Evolutionary conservation across 306 rosid species (phyloP).

Genomic region (Vigna nakashimae): DNA sequence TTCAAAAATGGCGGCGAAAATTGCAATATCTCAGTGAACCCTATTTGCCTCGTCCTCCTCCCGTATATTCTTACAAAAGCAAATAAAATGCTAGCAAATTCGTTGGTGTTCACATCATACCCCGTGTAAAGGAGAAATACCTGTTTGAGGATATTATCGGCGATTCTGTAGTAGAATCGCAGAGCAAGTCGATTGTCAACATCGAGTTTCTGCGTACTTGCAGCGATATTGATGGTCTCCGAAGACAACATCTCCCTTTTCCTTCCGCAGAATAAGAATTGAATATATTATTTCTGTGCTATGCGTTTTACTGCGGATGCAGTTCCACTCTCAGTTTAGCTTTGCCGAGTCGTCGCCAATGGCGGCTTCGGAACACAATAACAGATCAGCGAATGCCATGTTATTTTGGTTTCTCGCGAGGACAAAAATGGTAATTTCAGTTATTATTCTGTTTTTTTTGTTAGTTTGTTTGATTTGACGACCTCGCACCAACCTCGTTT

Average conservation of each 20-base stretch:
- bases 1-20: conserved; percentile 24
- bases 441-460: not conserved
- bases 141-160: conserved; percentile 89
- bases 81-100: conserved; percentile 3
- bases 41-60: conserved; percentile 1
- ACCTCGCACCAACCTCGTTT: no score
- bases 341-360: conserved; percentile 42
- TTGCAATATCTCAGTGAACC: conserved; percentile 31
- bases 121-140: conserved; percentile 41
- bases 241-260: conserved; percentile 63
- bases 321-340: conserved; percentile 7
- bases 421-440: conserved; percentile 47
- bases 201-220: conserved; percentile 67
- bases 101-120: not conserved
- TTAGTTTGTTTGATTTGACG: no score
- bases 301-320: conserved; percentile 26
- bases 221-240: conserved; percentile 77
- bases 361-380: conserved; percentile 52
- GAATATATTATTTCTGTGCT: not conserved
- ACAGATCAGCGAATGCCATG: conserved; percentile 39
- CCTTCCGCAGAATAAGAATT: no score
- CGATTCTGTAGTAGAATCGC: conserved; percentile 80
- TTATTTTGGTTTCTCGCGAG: conserved; percentile 49
- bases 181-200: conserved; percentile 86
- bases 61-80: not conserved